Evolutionary conservation across 495 filamentous ascomycete genomes (phyloP).

Genomic region (Lasiosphaeris hirsuta): DNA sequence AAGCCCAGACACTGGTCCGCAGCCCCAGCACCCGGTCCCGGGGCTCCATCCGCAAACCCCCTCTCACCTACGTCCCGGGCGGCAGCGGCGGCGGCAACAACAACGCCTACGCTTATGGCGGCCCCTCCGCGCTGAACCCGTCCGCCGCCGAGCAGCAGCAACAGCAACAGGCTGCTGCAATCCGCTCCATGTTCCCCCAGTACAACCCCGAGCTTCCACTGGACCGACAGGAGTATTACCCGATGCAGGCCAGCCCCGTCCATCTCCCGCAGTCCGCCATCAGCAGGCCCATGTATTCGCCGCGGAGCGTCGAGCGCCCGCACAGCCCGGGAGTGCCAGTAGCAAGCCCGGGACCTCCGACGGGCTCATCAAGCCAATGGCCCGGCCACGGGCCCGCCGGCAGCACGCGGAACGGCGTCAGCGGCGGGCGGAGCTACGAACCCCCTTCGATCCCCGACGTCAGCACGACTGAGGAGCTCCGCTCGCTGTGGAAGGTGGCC

Average conservation of each 20-base stretch:
- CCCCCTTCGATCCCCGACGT: constrained; percentile 43
- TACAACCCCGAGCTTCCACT: constrained; percentile 71
- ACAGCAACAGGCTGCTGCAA: constrained; percentile 33
- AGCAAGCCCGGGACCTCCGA: constrained; percentile 16
- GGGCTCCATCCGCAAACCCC: constrained; percentile 48
- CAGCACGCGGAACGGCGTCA: constrained; percentile 17
- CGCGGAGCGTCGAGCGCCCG: constrained; percentile 30
- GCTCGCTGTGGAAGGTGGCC: constrained; percentile 52
- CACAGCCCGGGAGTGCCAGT: constrained; percentile 25
- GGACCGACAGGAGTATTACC: constrained; percentile 65
- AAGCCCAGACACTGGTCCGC: constrained; percentile 48
- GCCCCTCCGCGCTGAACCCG: not conserved
- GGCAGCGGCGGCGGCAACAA: constrained; percentile 24
- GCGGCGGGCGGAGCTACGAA: constrained; percentile 26
- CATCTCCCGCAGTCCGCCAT: constrained; percentile 55
- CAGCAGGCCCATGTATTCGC: constrained; percentile 54
- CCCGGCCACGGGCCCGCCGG: constrained; percentile 30
- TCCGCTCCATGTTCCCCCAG: constrained; percentile 69
- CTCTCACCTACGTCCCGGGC: constrained; percentile 30
- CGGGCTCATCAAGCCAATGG: constrained; percentile 17
- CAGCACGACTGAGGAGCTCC: constrained; percentile 50
- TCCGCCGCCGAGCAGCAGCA: constrained; percentile 7
- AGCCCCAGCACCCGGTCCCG: constrained; percentile 45
- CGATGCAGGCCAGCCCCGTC: constrained; percentile 52
- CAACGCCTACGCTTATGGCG: not conserved